Conservation (phyloP, 2,329 filamentous ascomycete genomes). For the Didymella segeticola region DNA sequence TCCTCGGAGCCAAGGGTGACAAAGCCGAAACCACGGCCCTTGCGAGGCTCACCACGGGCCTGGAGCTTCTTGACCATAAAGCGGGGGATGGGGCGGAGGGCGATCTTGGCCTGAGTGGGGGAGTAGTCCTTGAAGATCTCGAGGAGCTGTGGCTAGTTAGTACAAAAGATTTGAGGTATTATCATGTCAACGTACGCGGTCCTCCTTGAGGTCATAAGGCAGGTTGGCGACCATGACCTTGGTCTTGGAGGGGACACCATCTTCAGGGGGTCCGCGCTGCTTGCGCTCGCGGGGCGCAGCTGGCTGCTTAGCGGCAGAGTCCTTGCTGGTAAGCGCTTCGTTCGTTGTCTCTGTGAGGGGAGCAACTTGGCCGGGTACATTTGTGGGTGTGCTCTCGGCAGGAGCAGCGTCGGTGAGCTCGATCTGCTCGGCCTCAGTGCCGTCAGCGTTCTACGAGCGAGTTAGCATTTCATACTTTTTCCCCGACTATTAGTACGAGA, state of each 20-base stretch:
- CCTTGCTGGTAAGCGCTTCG: conserved; percentile 60
- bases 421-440: conserved; percentile 52
- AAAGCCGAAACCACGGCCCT: conserved; percentile 98
- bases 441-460: conserved; percentile 51
- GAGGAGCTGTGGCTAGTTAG: conserved; percentile 72
- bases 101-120: conserved; percentile 96
- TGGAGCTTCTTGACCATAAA: conserved; percentile 99
- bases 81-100: conserved; percentile 94
- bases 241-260: conserved; percentile 97
- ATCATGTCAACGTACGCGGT: conserved; percentile 71
- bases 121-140: conserved; percentile 94
- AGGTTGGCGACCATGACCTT: conserved; percentile 99
- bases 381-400: conserved; percentile 53
- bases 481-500: neutral
- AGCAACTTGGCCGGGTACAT: conserved; percentile 59
- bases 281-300: conserved; percentile 62
- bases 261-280: conserved; percentile 94
- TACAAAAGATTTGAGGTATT: neutral
- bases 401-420: conserved; percentile 58
- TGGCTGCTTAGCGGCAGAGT: conserved; percentile 56
- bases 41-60: conserved; percentile 95
- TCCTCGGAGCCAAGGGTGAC: conserved; percentile 96
- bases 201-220: conserved; percentile 96
- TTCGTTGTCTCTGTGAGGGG: conserved; percentile 61
- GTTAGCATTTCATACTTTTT: conserved; percentile 4